Base-by-base conservation (phyloP, 2,329 filamentous ascomycete genomes). In the Trichoderma gracile region DNA sequence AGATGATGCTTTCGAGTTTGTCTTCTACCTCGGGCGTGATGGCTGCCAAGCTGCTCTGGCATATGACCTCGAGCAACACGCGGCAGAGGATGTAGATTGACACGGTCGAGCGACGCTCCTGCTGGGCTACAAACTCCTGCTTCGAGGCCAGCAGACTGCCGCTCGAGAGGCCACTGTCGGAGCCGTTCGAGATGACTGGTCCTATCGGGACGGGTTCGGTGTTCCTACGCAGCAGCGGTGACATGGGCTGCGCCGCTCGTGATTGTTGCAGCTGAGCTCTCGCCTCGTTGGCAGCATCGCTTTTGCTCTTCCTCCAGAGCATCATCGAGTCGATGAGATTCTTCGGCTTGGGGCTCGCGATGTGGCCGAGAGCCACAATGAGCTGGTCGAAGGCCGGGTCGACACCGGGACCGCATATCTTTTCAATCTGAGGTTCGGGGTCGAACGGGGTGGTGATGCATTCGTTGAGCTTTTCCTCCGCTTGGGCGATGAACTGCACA, bases 301-400 rank as follows among this genome's bases (percentile, higher is more conserved):
- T 96, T 79, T 98, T 98, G 68, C 87, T 91, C 77, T 97, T 98
- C 63, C 95, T 88, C 95, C 95, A 99, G 38, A 96, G 85, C 92
- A 99, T 99, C 76, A 99, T 93, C 21, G 92, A 93, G 76, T 99
- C 95, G 72, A 99, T 97, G 58, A 99, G 79, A 5, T 93, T 91
- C 74, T 96, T 98, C 5, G 96, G 96, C 73, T 96, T 96, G 69
- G 93, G 90, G 65, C 92, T 91, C 60, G 94, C 92, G 72, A 99
- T 97, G 74, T 98, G 94, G 3, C 95, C 95, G 45, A 99, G 83
- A 17, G 96, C 95, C 30, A 89, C 88, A 68, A 99, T 96, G 71
- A 97, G 86, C 78, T 98, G 94, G 76, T 99, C 95, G 74, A 99
- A 99, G 12, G 86, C 87, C 1, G 89, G 84, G 74, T 99, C 95